Percentiles rank a stretch among this genome's conserved stretches.
Conservation (phyloP, 768 basidiomycete species). For the Serendipita sp. region DNA sequence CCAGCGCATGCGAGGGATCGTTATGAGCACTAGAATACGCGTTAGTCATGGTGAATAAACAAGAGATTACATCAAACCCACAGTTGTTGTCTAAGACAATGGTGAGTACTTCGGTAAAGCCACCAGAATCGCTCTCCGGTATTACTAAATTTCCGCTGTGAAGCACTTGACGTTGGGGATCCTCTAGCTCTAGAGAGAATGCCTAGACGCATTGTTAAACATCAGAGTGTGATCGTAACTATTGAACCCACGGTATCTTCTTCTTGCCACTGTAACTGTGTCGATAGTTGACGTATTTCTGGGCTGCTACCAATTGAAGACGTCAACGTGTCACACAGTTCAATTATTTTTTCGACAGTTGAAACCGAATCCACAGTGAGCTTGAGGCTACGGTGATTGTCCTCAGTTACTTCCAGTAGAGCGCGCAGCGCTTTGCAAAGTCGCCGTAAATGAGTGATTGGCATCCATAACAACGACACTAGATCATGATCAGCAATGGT, state of each 20-base stretch:
- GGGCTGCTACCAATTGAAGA: neutral
- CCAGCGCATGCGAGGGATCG: neutral
- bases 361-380: neutral
- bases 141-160: neutral
- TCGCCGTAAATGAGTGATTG: neutral
- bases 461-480: neutral
- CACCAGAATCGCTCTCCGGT: neutral
- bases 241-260: neutral
- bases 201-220: too few species aligned
- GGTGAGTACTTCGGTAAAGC: neutral
- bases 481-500: neutral
- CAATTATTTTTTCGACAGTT: neutral
- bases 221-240: too few species aligned
- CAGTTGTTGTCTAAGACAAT: neutral
- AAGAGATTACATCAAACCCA: too few species aligned
- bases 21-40: neutral
- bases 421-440: neutral
- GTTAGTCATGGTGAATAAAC: neutral
- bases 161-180: neutral
- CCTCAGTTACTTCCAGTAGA: neutral
- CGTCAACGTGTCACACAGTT: neutral
- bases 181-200: neutral
- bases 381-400: neutral
- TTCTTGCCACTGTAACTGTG: slow-evolving; percentile 1
- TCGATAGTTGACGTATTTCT: neutral